These are phyloP conservation scores for Gastrolobium bilobum DNA, from an alignment of 306 rosid genomes.

Conservation along the genomic window DNA sequence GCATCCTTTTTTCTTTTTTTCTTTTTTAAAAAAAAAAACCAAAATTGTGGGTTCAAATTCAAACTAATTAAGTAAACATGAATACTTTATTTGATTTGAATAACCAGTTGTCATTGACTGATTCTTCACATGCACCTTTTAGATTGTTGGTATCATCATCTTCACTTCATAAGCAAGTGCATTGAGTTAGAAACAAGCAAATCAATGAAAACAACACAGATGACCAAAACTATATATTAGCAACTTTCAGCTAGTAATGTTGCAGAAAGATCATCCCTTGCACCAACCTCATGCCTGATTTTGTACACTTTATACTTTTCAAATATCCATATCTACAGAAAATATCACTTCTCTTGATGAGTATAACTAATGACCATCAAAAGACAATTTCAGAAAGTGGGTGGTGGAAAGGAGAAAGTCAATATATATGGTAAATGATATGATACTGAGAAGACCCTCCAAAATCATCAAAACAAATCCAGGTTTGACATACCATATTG, in stretches of 20 bases:
- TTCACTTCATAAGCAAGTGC: neutral
- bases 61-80: neutral
- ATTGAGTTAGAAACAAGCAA: neutral
- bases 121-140: neutral
- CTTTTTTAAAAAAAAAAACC: too few relatives aligned
- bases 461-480: neutral
- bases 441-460: neutral
- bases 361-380: constrained; percentile 4
- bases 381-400: neutral
- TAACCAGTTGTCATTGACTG: neutral
- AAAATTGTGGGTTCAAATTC: too few relatives aligned
- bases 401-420: neutral
- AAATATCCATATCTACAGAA: neutral
- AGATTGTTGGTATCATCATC: neutral
- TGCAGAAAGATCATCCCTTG: constrained; percentile 1
- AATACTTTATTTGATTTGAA: neutral
- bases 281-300: constrained; percentile 6
- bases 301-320: neutral
- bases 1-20: too few relatives aligned
- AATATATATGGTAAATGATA: neutral
- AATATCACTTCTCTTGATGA: neutral
- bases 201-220: neutral
- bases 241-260: neutral
- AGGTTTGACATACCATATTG: neutral
- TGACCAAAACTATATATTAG: neutral